Evolutionary conservation across 2,329 filamentous ascomycete species (phyloP).

Genomic region (Nothophaeocryptopus gaeumannii): DNA sequence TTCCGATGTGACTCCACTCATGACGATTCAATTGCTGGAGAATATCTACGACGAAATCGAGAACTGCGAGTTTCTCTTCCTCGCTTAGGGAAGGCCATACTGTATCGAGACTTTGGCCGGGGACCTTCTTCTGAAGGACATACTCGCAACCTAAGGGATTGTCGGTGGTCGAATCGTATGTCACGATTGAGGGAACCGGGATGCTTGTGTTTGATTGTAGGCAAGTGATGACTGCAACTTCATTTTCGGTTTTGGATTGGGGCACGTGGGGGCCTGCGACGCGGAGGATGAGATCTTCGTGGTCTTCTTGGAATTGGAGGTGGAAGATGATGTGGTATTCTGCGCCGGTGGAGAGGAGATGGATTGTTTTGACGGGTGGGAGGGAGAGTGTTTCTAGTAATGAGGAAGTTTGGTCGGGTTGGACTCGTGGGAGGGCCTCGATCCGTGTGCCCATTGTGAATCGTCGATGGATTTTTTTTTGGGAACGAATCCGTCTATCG

Average conservation of each 20-base stretch:
- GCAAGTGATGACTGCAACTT: constrained; percentile 1
- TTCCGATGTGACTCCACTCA: too few relatives aligned
- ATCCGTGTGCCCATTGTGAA: too few relatives aligned
- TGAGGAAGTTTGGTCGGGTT: too few relatives aligned
- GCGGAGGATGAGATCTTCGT: constrained; percentile 2
- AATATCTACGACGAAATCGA: too few relatives aligned
- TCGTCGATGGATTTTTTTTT: too few relatives aligned
- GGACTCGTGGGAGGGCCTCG: too few relatives aligned
- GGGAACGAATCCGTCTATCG: too few relatives aligned
- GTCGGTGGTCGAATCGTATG: not conserved
- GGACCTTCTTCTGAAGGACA: not conserved
- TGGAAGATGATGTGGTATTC: constrained; percentile 3
- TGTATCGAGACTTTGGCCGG: too few relatives aligned
- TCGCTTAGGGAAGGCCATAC: too few relatives aligned
- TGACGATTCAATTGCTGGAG: too few relatives aligned
- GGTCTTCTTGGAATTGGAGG: not conserved
- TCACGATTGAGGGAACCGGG: not conserved
- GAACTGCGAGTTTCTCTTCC: too few relatives aligned
- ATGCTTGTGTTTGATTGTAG: not conserved
- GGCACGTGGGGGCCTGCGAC: constrained; percentile 3
- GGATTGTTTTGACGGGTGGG: not conserved
- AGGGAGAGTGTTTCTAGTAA: not conserved
- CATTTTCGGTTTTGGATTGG: constrained; percentile 2
- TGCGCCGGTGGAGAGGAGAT: not conserved
- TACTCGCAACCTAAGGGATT: constrained; percentile 5